phyloP scores from a whole-genome alignment of 768 basidiomycete species.

The Amanita phalloides region DNA sequence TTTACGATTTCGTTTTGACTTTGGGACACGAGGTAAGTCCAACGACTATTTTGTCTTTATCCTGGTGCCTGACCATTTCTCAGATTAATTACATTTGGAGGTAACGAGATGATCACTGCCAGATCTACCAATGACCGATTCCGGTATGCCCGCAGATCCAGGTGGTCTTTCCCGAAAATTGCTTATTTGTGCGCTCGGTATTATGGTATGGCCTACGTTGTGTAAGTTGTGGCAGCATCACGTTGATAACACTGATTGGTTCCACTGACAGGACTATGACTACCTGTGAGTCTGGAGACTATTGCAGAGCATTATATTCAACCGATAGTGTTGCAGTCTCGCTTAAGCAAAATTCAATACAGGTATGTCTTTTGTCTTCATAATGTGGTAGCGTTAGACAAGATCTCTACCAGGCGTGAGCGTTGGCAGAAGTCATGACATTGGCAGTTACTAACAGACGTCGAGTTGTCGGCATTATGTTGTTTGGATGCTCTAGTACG shows the following conservation, averaged over 20 bases:
- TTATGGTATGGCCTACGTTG: not conserved
- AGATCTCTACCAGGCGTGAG: not conserved
- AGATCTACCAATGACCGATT: too few relatives aligned
- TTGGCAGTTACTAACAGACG: not conserved
- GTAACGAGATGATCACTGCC: too few relatives aligned
- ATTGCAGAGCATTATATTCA: too few relatives aligned
- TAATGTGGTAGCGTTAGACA: not conserved
- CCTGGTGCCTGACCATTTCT: not conserved
- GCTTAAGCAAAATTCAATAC: not conserved
- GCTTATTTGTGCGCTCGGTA: not conserved
- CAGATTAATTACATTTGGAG: too few relatives aligned
- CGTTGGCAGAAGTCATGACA: too few relatives aligned
- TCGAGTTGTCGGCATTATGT: not conserved
- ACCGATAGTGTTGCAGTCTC: not conserved
- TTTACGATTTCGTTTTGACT: not conserved
- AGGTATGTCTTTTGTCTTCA: not conserved
- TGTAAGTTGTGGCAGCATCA: not conserved
- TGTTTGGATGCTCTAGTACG: not conserved
- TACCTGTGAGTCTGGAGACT: not conserved
- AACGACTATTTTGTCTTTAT: not conserved
- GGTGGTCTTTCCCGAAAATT: not conserved
- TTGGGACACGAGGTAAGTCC: not conserved
- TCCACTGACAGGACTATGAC: not conserved
- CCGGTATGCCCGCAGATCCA: too few relatives aligned
- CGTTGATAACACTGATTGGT: too few relatives aligned